Evolutionary conservation across 768 basidiomycete species (phyloP).

Genomic region (Kockovaella imperatae): DNA sequence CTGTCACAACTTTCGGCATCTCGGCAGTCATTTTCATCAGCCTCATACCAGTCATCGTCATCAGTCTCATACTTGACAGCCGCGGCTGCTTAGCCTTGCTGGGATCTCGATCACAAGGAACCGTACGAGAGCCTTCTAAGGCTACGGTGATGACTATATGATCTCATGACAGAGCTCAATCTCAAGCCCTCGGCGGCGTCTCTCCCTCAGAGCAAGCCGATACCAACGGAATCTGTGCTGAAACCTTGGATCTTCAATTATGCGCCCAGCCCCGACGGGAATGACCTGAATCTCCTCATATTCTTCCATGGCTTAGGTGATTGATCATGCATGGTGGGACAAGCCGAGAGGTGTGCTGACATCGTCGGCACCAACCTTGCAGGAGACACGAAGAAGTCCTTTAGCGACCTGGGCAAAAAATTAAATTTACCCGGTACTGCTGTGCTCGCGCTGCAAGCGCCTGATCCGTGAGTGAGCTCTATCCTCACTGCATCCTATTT

Average conservation of each 20-base stretch:
- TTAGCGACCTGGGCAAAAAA: constrained; percentile 31
- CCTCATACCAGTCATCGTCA: too few relatives aligned
- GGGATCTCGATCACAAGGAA: not conserved
- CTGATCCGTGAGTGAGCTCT: constrained; percentile 26
- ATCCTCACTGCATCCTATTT: not conserved
- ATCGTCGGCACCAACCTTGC: not conserved
- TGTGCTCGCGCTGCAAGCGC: constrained; percentile 34
- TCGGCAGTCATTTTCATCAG: too few relatives aligned
- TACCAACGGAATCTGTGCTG: constrained; percentile 19
- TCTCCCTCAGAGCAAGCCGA: constrained; percentile 9
- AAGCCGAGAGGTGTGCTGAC: too few relatives aligned
- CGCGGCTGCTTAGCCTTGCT: too few relatives aligned
- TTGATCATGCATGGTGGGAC: constrained; percentile 4
- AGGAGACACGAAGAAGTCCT: constrained; percentile 40
- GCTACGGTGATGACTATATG: not conserved
- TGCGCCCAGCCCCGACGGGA: constrained; percentile 24
- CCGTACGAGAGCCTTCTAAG: constrained; percentile 2
- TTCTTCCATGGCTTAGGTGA: constrained; percentile 43
- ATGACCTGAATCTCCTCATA: constrained; percentile 39
- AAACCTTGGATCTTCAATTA: constrained; percentile 38
- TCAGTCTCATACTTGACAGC: too few relatives aligned
- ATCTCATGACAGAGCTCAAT: constrained; percentile 21
- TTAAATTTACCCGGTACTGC: constrained; percentile 38
- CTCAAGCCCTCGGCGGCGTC: constrained; percentile 17
- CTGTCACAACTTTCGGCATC: too few relatives aligned